Percentiles rank a stretch among this genome's conserved stretches.
Conservation (phyloP, 2,329 filamentous ascomycete species). For the Trichoderma guizhouense region DNA sequence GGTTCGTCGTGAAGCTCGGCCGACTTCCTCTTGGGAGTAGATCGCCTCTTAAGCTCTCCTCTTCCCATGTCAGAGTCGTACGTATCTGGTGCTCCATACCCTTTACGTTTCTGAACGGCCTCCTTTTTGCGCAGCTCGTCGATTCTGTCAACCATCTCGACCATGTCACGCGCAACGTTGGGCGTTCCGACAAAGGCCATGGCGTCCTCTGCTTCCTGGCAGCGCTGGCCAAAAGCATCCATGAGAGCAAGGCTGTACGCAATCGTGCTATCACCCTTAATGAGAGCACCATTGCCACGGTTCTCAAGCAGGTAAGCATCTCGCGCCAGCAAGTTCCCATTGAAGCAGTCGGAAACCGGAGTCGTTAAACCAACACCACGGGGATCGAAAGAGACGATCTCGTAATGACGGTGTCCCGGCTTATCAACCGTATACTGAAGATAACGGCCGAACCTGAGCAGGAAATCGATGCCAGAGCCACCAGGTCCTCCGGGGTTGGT, state of each 20-base stretch:
- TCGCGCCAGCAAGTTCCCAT: slow-evolving; percentile 29
- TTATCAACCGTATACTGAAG: slow-evolving; percentile 31
- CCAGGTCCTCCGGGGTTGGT: slow-evolving; percentile 46
- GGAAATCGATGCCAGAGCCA: slow-evolving; percentile 36
- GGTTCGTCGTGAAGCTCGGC: not conserved
- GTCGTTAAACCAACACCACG: slow-evolving; percentile 39
- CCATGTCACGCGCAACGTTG: slow-evolving; percentile 42
- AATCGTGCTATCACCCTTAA: slow-evolving; percentile 22
- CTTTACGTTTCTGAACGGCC: not conserved
- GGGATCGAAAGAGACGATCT: slow-evolving; percentile 44
- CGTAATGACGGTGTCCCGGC: slow-evolving; percentile 35
- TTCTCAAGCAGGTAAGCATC: slow-evolving; percentile 30
- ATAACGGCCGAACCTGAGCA: slow-evolving; percentile 26
- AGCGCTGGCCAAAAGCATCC: slow-evolving; percentile 30
- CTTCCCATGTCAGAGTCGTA: not conserved
- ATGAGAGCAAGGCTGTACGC: slow-evolving; percentile 28
- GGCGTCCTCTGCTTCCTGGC: slow-evolving; percentile 29
- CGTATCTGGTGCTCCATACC: not conserved
- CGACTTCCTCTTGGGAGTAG: not conserved
- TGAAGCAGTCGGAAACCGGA: slow-evolving; percentile 40
- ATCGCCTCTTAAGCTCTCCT: slow-evolving; percentile 20
- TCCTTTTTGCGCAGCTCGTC: slow-evolving; percentile 31
- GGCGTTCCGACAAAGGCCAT: slow-evolving; percentile 36
- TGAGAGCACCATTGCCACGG: slow-evolving; percentile 31
- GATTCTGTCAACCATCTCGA: slow-evolving; percentile 42